These are phyloP conservation scores for Colletotrichum musae DNA, from an alignment of 2,329 filamentous ascomycete genomes.

Conservation along the genomic window DNA sequence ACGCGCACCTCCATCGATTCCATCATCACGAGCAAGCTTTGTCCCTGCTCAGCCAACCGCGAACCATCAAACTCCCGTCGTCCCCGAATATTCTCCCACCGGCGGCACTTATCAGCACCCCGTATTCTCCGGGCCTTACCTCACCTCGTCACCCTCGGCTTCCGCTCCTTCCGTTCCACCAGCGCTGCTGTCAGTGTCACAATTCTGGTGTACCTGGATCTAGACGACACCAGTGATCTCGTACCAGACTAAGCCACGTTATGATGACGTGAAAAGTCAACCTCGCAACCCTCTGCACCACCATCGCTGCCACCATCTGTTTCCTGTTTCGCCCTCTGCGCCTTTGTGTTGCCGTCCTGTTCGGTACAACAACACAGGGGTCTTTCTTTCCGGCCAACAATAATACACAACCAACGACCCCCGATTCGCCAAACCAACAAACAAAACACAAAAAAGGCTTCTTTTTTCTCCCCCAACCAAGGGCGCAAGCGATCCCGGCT, in stretches of 20 bases:
- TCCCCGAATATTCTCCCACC: conserved; percentile 21
- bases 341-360: conserved; percentile 25
- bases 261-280: conserved; percentile 41
- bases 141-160: conserved; percentile 6
- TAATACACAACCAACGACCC: conserved; percentile 15
- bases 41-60: conserved; percentile 31
- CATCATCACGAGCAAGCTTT: conserved; percentile 31
- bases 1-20: conserved; percentile 20
- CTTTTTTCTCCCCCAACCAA: not conserved
- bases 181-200: conserved; percentile 4
- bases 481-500: conserved; percentile 1
- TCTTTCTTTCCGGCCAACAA: conserved; percentile 26
- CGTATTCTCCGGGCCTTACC: conserved; percentile 12
- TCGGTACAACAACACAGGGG: conserved; percentile 7
- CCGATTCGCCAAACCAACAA: conserved; percentile 12
- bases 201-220: conserved; percentile 2
- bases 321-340: conserved; percentile 32
- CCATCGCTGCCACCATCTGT: conserved; percentile 27
- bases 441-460: conserved; percentile 9
- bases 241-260: conserved; percentile 33
- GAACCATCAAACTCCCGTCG: conserved; percentile 11
- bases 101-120: not conserved
- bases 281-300: conserved; percentile 32
- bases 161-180: conserved; percentile 27
- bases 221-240: conserved; percentile 24